phyloP scores from a whole-genome alignment of 2,329 filamentous ascomycete genomes.

The Hysterium pulicare region DNA sequence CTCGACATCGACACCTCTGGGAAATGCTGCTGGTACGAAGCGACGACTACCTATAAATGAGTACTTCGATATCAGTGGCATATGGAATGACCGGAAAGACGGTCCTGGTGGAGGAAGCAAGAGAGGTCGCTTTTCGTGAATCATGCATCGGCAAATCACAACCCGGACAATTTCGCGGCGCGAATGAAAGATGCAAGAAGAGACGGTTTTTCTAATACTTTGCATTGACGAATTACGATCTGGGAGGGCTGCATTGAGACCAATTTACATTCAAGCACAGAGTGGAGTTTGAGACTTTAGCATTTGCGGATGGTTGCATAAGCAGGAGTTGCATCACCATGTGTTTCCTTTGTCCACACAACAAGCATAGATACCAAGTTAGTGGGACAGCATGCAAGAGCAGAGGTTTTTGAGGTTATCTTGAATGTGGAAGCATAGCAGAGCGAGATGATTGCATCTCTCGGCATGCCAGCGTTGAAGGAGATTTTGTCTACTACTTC shows the following conservation, averaged over 20 bases:
- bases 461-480: neutral
- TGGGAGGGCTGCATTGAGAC: neutral
- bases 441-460: neutral
- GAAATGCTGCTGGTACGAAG: slow-evolving; percentile 67
- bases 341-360: neutral
- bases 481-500: neutral
- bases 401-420: neutral
- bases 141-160: neutral
- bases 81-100: slow-evolving; percentile 60
- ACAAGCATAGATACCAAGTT: slow-evolving; percentile 1
- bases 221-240: neutral
- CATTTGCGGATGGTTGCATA: slow-evolving; percentile 1
- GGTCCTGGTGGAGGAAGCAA: slow-evolving; percentile 34
- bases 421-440: neutral
- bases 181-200: neutral
- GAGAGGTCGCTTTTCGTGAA: slow-evolving; percentile 35
- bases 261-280: neutral
- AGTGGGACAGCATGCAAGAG: slow-evolving; percentile 1
- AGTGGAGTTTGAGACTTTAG: neutral
- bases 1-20: slow-evolving; percentile 45
- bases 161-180: neutral
- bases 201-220: neutral
- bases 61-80: slow-evolving; percentile 67
- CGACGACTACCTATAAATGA: slow-evolving; percentile 70
- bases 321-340: slow-evolving; percentile 1